Percentiles rank a stretch among this genome's conserved stretches.
These are phyloP conservation scores for Eucalyptus viminalis DNA, from an alignment of 345 rosid species.

Conservation along the genomic window DNA sequence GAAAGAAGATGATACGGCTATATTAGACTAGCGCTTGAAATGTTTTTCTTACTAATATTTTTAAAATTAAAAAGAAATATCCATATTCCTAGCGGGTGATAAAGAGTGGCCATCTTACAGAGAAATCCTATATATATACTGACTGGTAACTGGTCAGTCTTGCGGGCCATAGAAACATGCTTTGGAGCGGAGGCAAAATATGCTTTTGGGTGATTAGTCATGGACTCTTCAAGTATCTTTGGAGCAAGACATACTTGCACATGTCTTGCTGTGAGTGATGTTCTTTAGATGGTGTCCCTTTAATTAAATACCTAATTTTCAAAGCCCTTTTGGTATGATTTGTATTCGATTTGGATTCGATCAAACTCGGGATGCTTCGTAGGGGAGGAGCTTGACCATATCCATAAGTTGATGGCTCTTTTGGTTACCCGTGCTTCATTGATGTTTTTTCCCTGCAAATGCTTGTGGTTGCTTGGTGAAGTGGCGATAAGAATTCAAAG, in stretches of 20 bases:
- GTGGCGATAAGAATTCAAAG: neutral
- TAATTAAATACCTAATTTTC: neutral
- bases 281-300: neutral
- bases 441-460: neutral
- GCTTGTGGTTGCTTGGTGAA: neutral
- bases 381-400: neutral
- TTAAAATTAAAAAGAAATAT: neutral
- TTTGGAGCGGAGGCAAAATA: neutral
- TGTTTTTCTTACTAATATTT: neutral
- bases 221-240: neutral
- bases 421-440: neutral
- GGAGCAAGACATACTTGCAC: neutral
- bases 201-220: neutral
- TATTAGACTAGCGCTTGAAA: neutral
- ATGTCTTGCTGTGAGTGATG: neutral
- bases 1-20: neutral
- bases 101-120: neutral
- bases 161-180: neutral
- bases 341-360: neutral
- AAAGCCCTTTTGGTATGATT: neutral
- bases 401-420: neutral
- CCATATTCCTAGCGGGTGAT: neutral
- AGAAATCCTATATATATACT: neutral
- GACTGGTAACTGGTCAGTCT: slow-evolving; percentile 2
- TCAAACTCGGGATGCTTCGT: neutral